A percentile compares a stretch with the other conserved stretches of the same genome.
Evolutionary conservation across 2,329 filamentous ascomycete genomes (phyloP).

Genomic region (Xylogone sp.): DNA sequence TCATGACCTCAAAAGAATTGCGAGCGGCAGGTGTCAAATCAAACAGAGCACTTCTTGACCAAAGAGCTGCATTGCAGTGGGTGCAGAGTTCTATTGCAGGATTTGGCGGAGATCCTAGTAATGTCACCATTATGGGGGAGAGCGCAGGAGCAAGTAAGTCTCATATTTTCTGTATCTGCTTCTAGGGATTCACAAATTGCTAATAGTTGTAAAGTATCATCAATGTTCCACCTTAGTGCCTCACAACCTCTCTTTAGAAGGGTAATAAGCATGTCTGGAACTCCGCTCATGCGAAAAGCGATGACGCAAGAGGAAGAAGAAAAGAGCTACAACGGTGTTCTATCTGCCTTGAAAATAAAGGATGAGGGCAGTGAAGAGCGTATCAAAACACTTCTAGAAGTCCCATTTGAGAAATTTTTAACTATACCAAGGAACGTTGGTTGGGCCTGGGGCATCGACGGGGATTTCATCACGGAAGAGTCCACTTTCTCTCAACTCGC

Average conservation of each 20-base stretch:
- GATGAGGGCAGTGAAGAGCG: conserved; percentile 34
- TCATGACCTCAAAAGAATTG: conserved; percentile 41
- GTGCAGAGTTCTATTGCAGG: conserved; percentile 49
- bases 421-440: conserved; percentile 13
- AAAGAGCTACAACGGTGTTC: conserved; percentile 35
- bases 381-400: conserved; percentile 34
- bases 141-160: conserved; percentile 43
- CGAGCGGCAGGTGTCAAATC: conserved; percentile 44
- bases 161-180: too few relatives aligned
- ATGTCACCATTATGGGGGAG: conserved; percentile 55
- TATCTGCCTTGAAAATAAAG: conserved; percentile 35
- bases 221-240: conserved; percentile 31
- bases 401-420: conserved; percentile 37
- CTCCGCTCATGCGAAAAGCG: conserved; percentile 37
- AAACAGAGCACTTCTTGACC: conserved; percentile 53
- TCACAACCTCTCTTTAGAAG: conserved; percentile 36
- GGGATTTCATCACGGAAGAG: conserved; percentile 32
- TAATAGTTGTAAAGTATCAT: too few relatives aligned
- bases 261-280: conserved; percentile 39
- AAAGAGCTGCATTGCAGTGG: conserved; percentile 53
- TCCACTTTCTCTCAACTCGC: conserved; percentile 14
- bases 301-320: conserved; percentile 36
- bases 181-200: too few relatives aligned
- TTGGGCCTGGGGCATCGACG: conserved; percentile 30
- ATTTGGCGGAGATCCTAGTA: conserved; percentile 53